A percentile compares a stretch with the other conserved stretches of the same genome.
These are phyloP conservation scores for Epichloe sp. DNA, from an alignment of 2,329 filamentous ascomycete species.

Conservation along the genomic window DNA sequence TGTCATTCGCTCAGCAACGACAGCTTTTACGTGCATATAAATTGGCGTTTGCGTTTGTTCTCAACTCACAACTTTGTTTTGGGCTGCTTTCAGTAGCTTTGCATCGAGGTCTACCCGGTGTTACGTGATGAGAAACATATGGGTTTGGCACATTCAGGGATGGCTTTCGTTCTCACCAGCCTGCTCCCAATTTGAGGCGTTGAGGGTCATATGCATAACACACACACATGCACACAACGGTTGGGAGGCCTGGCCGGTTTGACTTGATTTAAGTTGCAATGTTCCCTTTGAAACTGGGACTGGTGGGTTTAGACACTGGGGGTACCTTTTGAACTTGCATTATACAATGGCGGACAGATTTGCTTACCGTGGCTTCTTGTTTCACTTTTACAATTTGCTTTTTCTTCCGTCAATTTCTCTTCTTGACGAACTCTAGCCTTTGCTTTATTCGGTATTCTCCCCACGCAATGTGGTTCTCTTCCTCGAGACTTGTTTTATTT, in stretches of 20 bases:
- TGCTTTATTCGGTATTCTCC: not conserved
- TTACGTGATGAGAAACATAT: not conserved
- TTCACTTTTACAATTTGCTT: not conserved
- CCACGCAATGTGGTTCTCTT: not conserved
- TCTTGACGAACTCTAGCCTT: not conserved
- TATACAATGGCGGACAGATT: conserved; percentile 7
- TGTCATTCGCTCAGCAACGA: conserved; percentile 5
- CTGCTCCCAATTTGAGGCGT: conserved; percentile 1
- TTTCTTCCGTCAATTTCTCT: not conserved
- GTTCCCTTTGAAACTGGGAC: not conserved
- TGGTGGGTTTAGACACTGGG: not conserved
- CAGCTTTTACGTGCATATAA: conserved; percentile 9
- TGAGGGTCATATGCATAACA: conserved; percentile 5
- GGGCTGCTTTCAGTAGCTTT: not conserved
- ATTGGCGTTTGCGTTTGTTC: conserved; percentile 9
- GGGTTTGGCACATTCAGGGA: not conserved
- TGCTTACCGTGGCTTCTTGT: not conserved
- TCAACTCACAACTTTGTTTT: not conserved
- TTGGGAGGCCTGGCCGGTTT: not conserved
- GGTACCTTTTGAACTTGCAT: not conserved
- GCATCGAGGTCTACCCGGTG: not conserved
- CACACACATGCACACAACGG: not conserved
- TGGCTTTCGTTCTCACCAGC: not conserved
- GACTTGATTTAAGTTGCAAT: not conserved
- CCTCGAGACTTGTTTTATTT: not conserved